phyloP scores from a whole-genome alignment of 805 yeast genomes.

The Candida michaelii region DNA sequence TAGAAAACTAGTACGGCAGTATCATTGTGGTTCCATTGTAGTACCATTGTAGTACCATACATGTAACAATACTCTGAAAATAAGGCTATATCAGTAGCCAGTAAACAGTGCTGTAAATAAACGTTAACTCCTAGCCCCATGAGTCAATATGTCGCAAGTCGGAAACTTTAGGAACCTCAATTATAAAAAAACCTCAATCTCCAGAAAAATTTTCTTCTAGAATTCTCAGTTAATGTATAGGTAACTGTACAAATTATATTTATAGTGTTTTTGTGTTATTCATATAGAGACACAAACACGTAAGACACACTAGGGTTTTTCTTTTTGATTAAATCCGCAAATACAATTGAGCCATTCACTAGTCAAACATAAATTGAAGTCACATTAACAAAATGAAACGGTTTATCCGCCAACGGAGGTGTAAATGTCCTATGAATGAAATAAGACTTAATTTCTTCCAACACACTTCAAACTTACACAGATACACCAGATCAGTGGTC shows the following conservation, averaged over 20 bases:
- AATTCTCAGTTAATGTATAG: conserved; percentile 3
- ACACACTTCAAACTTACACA: conserved; percentile 11
- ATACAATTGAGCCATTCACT: neutral
- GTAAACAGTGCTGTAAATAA: no score
- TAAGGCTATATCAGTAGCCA: no score
- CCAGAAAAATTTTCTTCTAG: conserved; percentile 2
- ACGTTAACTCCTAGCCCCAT: neutral
- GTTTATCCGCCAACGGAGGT: conserved; percentile 3
- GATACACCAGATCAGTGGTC: conserved; percentile 9
- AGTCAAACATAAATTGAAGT: neutral
- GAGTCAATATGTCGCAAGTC: conserved; percentile 1
- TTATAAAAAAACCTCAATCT: conserved; percentile 1
- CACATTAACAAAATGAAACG: neutral
- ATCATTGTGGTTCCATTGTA: no score
- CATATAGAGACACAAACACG: neutral
- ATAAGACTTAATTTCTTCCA: conserved; percentile 14
- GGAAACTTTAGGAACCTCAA: conserved; percentile 1
- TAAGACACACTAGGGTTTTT: neutral
- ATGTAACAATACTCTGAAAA: no score
- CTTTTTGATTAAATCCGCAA: no score
- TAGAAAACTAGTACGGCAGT: no score
- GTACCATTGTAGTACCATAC: no score
- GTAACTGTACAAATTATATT: neutral
- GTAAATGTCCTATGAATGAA: conserved; percentile 2
- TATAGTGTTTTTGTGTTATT: neutral